Conservation (phyloP, 441 rosid genomes). For the Populus hybrid region DNA sequence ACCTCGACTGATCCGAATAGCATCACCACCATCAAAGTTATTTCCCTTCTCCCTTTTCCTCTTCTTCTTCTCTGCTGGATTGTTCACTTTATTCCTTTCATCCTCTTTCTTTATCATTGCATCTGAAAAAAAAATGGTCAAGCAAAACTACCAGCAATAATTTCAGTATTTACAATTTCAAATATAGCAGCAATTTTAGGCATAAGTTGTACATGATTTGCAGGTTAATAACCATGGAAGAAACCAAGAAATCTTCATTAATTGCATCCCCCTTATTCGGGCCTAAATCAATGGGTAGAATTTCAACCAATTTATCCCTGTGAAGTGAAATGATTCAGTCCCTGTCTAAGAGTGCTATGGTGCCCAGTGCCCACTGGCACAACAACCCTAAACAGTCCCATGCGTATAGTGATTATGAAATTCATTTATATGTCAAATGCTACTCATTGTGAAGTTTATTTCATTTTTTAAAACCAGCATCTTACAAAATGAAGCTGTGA, state of each 20-base stretch:
- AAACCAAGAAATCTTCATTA: slow-evolving; percentile 12
- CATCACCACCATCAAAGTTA: slow-evolving; percentile 11
- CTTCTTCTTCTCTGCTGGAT: slow-evolving; percentile 31
- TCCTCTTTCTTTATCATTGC: slow-evolving; percentile 18
- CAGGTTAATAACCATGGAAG: background rate
- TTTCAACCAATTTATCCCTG: background rate
- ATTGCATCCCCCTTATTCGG: background rate
- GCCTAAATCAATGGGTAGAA: background rate
- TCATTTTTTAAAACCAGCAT: background rate
- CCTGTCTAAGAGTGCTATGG: background rate
- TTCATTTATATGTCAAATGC: background rate
- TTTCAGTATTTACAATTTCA: background rate
- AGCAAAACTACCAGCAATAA: background rate
- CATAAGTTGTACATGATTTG: background rate
- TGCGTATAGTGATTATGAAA: background rate
- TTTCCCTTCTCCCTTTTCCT: slow-evolving; percentile 29
- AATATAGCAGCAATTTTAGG: background rate
- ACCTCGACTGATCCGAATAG: slow-evolving; percentile 22
- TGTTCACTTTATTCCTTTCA: slow-evolving; percentile 16
- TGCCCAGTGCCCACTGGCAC: background rate
- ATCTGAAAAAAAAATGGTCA: slow-evolving; percentile 25
- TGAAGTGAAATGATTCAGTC: background rate
- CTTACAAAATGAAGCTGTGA: background rate
- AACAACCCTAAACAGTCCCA: background rate
- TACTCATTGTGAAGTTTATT: background rate